Percentiles rank a stretch among this genome's conserved stretches.
Conservation (phyloP, 495 filamentous ascomycete species). For the Cladorrhinum samala region DNA sequence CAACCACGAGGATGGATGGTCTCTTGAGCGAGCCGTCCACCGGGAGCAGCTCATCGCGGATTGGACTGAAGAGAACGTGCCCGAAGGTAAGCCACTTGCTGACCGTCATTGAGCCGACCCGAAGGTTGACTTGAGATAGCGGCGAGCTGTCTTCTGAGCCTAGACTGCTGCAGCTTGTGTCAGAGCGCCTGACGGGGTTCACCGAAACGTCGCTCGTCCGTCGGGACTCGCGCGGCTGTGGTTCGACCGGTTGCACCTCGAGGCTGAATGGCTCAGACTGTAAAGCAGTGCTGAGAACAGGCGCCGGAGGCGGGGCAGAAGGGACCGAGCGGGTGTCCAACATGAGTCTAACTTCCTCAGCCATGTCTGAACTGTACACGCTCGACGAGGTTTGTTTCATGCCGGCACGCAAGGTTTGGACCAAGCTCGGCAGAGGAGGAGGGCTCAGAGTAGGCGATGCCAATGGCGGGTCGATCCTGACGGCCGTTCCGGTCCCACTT, state of each 20-base stretch:
- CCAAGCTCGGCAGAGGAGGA: constrained; percentile 26
- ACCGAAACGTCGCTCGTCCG: constrained; percentile 32
- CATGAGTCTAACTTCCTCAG: constrained; percentile 37
- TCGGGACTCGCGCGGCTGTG: background rate
- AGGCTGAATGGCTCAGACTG: constrained; percentile 25
- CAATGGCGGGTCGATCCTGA: constrained; percentile 27
- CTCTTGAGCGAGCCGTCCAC: constrained; percentile 40
- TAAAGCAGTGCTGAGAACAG: constrained; percentile 47
- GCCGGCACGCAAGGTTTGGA: constrained; percentile 22
- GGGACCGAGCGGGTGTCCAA: constrained; percentile 19
- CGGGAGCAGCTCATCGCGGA: constrained; percentile 65
- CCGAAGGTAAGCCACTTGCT: constrained; percentile 89
- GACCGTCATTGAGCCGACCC: constrained; percentile 64
- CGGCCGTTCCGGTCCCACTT: constrained; percentile 5
- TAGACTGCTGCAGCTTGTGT: constrained; percentile 37
- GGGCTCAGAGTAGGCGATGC: constrained; percentile 37
- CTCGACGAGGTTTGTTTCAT: constrained; percentile 31
- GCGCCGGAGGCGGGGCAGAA: constrained; percentile 19
- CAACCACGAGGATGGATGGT: constrained; percentile 75
- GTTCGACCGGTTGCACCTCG: background rate
- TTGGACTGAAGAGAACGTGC: constrained; percentile 88
- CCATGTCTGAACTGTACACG: constrained; percentile 43
- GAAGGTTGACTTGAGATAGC: constrained; percentile 70
- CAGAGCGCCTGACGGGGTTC: constrained; percentile 37
- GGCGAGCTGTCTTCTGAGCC: constrained; percentile 52